Base-by-base conservation (phyloP, 1,284 basidiomycete species). In the Bjerkandera adusta region DNA sequence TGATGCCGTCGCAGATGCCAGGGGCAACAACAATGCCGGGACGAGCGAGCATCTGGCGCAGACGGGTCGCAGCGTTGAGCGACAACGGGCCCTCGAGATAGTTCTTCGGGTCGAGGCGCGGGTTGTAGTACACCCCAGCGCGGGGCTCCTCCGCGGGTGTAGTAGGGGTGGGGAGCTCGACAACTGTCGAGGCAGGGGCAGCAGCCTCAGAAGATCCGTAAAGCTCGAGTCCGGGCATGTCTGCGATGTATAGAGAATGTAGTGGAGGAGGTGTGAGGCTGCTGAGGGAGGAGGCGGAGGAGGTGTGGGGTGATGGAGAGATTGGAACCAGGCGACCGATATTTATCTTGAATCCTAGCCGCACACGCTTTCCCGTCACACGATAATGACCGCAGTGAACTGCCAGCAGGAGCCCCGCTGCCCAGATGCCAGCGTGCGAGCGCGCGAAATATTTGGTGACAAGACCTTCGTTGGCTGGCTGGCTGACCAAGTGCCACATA, bases 1-100 rank as follows among this genome's bases (percentile, higher is more conserved):
- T 85, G 62, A 90, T 89, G 42, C 88, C 87, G 53, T 90, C 88
- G 56, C 85, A 90, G 35, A 90, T 86, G 45, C 88, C 88, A 5
- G 86, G 86, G 2, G 85, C 85, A 56, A 85, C 85, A 30, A 89
- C 80, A 46, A 89, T 88, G 26, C 85, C 85, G 6, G 85, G 85
- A 35, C 85, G 72, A 6, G 83, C 84, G 22, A 89, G 77, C 79
- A 88, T 74, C 59, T 89, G 85, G 37, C 85, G 77, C 42, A 89
- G 75, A 34, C 85, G 79, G 2, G 85, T 89, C 7, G 83, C 72
- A n/a, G 85, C 74, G 58, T 86, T 82, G 49, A 66, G 63, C 3
- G 85, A 87, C 3, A 87, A 65, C 10, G 83, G 77, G 4, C 84
- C 85, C 15, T 85, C 76, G 35, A 85, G 65, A 65, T 72, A 87